These are phyloP conservation scores for Suillus subluteus DNA, from an alignment of 768 basidiomycete genomes.

Conservation along the genomic window DNA sequence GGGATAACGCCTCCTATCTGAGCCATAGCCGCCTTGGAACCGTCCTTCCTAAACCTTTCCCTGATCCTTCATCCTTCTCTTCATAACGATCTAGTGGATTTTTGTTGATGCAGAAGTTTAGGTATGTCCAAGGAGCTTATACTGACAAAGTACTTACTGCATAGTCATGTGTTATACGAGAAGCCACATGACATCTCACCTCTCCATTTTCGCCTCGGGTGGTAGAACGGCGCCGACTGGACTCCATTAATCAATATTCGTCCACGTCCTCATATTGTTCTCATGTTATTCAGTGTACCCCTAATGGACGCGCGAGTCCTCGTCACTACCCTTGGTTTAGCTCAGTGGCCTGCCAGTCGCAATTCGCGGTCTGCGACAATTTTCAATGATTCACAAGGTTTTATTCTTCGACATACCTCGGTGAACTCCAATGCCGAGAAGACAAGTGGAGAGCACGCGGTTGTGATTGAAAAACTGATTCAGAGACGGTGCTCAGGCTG, in stretches of 20 bases:
- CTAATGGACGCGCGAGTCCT: neutral
- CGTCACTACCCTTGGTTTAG: neutral
- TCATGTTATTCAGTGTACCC: neutral
- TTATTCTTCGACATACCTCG: neutral
- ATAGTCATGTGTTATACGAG: neutral
- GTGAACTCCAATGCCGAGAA: neutral
- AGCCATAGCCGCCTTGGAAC: neutral
- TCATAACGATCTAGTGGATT: neutral
- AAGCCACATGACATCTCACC: neutral
- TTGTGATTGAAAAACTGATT: neutral
- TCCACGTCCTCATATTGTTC: neutral
- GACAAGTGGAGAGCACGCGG: neutral
- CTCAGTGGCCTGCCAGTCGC: neutral
- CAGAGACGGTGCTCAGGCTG: neutral
- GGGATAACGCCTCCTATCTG: neutral
- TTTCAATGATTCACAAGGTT: neutral
- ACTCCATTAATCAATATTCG: neutral
- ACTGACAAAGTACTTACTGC: neutral
- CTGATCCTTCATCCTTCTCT: neutral
- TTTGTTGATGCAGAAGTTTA: neutral
- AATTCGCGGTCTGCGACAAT: neutral
- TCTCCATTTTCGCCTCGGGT: neutral
- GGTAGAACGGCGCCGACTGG: neutral
- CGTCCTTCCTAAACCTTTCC: neutral
- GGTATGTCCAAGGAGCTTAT: neutral